Conservation (phyloP, 2,329 filamentous ascomycete species). For the Cordyceps pruinosa region DNA sequence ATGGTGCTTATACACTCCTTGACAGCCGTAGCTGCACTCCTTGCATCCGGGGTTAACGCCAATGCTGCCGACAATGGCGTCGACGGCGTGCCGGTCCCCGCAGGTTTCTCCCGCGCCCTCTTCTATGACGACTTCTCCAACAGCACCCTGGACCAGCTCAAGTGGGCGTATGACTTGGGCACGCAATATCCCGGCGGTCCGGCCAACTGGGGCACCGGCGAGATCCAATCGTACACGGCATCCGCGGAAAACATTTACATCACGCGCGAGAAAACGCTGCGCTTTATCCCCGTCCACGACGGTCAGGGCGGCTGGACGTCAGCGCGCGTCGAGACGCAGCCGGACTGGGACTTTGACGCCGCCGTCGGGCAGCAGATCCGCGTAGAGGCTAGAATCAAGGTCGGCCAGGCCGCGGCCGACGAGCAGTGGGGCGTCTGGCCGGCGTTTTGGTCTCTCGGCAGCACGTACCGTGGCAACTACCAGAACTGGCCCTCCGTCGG, state of each 20-base stretch:
- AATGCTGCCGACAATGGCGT: neutral
- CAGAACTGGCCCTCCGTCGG: conserved; percentile 35
- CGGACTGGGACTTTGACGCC: conserved; percentile 29
- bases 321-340: conserved; percentile 34
- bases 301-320: conserved; percentile 34
- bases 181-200: conserved; percentile 40
- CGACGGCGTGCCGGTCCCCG: conserved; percentile 4
- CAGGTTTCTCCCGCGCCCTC: conserved; percentile 18
- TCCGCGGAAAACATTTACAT: conserved; percentile 33
- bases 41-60: neutral
- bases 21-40: neutral
- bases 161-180: conserved; percentile 39
- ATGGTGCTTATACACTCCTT: neutral
- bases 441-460: conserved; percentile 40
- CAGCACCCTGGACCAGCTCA: conserved; percentile 23
- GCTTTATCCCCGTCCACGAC: conserved; percentile 26
- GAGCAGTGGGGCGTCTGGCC: conserved; percentile 38
- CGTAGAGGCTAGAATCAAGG: conserved; percentile 32
- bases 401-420: conserved; percentile 23
- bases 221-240: conserved; percentile 40
- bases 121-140: conserved; percentile 27
- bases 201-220: conserved; percentile 41
- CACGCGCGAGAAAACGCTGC: conserved; percentile 28
- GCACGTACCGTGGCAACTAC: conserved; percentile 30
- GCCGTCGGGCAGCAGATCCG: conserved; percentile 27